Base-by-base conservation (phyloP, 2,329 filamentous ascomycete species). In the Hypomyces rosellus region DNA sequence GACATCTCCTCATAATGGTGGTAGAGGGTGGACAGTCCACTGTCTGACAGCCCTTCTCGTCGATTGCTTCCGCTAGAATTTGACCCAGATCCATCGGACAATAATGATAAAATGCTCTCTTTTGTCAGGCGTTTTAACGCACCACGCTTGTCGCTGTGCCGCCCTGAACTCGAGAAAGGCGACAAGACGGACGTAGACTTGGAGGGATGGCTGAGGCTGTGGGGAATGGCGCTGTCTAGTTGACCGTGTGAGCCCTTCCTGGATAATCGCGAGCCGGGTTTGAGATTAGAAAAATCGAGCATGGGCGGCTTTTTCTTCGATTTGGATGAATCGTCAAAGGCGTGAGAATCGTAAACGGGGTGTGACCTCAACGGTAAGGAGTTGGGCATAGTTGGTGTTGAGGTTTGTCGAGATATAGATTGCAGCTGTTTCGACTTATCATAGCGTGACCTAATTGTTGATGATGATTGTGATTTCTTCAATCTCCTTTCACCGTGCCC, bases 1-100 rank as follows among this genome's bases (percentile, higher is more conserved):
- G 76, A 74, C 68, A 75, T 75, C 55, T 79, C 72, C 60, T 82
- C 79, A 57, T 82, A 81, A 57, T 82, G 77, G 49, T 78, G 69
- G 57, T 82, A 81, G 3, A 82, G 65, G 47, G 74, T 74, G 40
- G 76, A 69, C 18, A 80, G 61, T 3, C 72, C 73, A 14, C 66
- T 46, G 20, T 51, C 51, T n/a, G 51, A 47, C 15, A 39, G 34
- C 7, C 37, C 34, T 15, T 36, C 44, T 34, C 42, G 56, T 22
- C 52, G 59, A 15, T 54, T 61, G 33, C 59, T 59, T 2, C 64
- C 64, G 45, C 54, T 60, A 3, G 63, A 63, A 13, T 50, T 57
- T 42, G 63, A 54, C 41, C 57, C 57, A 13, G 48, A 52, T 14
- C 52, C 30, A 30, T 63, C 59, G 2, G 58, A 52, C 33, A 54